These are phyloP conservation scores for Neltuma alba DNA, from an alignment of 306 rosid genomes.

Conservation along the genomic window DNA sequence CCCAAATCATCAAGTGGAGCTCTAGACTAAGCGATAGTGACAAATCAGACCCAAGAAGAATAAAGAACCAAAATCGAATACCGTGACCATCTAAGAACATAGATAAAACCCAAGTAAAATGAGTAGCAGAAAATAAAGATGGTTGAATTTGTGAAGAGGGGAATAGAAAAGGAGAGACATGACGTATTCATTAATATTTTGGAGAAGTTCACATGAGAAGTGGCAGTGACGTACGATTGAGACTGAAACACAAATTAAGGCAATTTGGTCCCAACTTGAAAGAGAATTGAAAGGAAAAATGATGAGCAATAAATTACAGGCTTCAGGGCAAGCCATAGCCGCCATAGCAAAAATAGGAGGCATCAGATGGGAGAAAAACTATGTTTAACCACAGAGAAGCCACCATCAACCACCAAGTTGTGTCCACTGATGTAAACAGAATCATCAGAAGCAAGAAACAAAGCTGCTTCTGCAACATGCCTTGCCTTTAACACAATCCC, in stretches of 20 bases:
- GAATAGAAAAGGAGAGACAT: constrained; percentile 3
- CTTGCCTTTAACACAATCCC: constrained; percentile 70
- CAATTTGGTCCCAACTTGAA: neutral
- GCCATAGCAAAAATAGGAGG: neutral
- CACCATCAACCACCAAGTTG: constrained; percentile 83
- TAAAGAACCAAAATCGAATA: neutral
- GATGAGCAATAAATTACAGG: neutral
- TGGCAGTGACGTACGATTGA: constrained; percentile 29
- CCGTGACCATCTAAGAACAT: too few relatives aligned
- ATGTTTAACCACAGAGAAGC: constrained; percentile 62
- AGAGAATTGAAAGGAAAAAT: constrained; percentile 5
- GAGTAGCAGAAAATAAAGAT: neutral
- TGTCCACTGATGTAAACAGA: constrained; percentile 77
- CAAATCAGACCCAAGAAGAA: neutral
- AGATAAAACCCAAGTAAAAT: too few relatives aligned
- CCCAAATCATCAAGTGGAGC: neutral
- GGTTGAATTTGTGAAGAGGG: neutral
- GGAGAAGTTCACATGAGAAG: constrained; percentile 41
- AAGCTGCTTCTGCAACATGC: constrained; percentile 82
- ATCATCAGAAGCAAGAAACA: constrained; percentile 86
- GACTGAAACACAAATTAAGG: constrained; percentile 25
- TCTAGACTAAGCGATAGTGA: neutral
- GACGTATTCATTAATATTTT: constrained; percentile 27
- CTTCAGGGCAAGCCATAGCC: neutral
- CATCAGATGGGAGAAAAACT: neutral